These are phyloP conservation scores for Microsporum audouinii DNA, from an alignment of 2,329 filamentous ascomycete species.

Conservation along the genomic window DNA sequence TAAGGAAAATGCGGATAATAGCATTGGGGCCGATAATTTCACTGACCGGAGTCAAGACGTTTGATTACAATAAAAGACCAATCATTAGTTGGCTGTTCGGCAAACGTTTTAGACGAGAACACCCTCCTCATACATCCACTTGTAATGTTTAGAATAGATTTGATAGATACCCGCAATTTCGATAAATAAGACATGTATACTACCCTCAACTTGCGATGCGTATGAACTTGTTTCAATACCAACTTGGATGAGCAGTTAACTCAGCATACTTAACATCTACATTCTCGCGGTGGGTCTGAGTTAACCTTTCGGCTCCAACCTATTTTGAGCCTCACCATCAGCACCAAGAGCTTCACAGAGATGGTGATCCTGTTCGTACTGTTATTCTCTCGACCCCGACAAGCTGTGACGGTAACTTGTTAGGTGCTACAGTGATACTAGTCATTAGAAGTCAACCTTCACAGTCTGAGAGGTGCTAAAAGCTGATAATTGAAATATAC, in stretches of 20 bases:
- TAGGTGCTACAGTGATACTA: no score
- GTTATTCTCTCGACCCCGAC: no score
- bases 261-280: no score
- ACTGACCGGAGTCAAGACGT: not conserved
- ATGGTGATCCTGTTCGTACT: no score
- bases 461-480: no score
- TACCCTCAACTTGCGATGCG: not conserved
- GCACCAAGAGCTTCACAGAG: no score
- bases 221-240: not conserved
- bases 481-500: no score
- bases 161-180: not conserved
- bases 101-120: not conserved
- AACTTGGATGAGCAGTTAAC: no score
- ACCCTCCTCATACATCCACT: not conserved
- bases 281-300: no score
- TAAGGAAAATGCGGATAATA: not conserved
- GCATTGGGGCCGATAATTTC: not conserved
- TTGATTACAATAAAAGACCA: not conserved
- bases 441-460: no score
- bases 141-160: not conserved
- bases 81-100: not conserved
- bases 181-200: not conserved
- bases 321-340: not conserved
- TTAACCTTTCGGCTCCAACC: not conserved
- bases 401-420: no score